phyloP scores from a whole-genome alignment of 2,329 filamentous ascomycete species.

The Aspergillus glaucus region DNA sequence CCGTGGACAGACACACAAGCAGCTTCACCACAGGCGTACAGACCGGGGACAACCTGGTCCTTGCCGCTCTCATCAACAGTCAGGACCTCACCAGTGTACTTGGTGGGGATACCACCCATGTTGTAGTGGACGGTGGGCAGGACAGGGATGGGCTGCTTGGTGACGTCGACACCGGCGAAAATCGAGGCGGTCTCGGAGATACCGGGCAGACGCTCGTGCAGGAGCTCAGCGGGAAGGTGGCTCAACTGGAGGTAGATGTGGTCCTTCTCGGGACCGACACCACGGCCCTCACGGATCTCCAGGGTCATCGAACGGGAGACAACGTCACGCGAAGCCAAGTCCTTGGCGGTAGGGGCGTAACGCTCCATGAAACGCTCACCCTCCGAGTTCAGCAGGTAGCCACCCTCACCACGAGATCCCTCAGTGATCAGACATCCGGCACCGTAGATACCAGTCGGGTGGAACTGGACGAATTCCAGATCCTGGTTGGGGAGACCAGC shows the following conservation, averaged over 20 bases:
- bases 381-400: slow-evolving; percentile 94
- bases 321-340: slow-evolving; percentile 92
- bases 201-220: slow-evolving; percentile 93
- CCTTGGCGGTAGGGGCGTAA: slow-evolving; percentile 95
- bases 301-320: slow-evolving; percentile 97
- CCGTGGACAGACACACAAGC: slow-evolving; percentile 97
- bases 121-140: slow-evolving; percentile 98
- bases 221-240: slow-evolving; percentile 84
- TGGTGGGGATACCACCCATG: slow-evolving; percentile 98
- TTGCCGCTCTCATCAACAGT: slow-evolving; percentile 79
- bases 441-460: slow-evolving; percentile 97
- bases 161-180: slow-evolving; percentile 94
- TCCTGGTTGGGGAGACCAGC: slow-evolving; percentile 98
- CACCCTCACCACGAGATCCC: slow-evolving; percentile 95
- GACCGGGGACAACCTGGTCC: slow-evolving; percentile 87
- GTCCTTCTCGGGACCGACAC: slow-evolving; percentile 94
- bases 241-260: slow-evolving; percentile 98
- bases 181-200: slow-evolving; percentile 98
- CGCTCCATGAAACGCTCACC: slow-evolving; percentile 99
- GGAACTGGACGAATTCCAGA: slow-evolving; percentile 99
- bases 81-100: slow-evolving; percentile 93
- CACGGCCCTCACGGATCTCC: slow-evolving; percentile 94
- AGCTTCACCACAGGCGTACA: slow-evolving; percentile 95
- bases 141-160: slow-evolving; percentile 94
- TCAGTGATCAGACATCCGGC: slow-evolving; percentile 97